Percentiles rank a stretch among this genome's conserved stretches.
phyloP scores from a whole-genome alignment of 768 basidiomycete genomes.

The Tephrocybe sp. region DNA sequence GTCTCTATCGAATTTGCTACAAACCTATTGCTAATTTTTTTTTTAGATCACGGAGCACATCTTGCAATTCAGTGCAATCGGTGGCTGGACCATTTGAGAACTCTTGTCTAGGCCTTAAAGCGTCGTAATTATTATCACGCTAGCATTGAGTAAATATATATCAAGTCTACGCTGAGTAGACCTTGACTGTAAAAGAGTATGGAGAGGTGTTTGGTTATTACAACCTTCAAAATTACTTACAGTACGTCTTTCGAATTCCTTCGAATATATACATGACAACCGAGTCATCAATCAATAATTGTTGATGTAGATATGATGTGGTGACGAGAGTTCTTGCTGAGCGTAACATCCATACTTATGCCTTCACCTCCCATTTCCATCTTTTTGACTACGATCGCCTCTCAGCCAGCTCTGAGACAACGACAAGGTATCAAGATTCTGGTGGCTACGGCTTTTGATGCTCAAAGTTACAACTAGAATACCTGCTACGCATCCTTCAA shows the following conservation, averaged over 20 bases:
- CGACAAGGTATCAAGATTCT: slow-evolving; percentile 69
- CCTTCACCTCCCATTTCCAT: slow-evolving; percentile 81
- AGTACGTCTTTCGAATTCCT: too few species aligned
- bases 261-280: too few species aligned
- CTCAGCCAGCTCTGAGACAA: slow-evolving; percentile 73
- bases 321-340: too few species aligned
- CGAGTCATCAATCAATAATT: too few species aligned
- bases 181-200: too few species aligned
- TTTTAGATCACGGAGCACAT: slow-evolving; percentile 50
- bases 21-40: slow-evolving; percentile 1
- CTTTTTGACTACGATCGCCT: slow-evolving; percentile 88
- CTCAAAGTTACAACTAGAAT: slow-evolving; percentile 47
- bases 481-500: slow-evolving; percentile 78
- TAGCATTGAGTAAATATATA: too few species aligned
- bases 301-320: too few species aligned
- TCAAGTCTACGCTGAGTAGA: too few species aligned
- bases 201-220: too few species aligned
- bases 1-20: slow-evolving; percentile 18
- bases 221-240: too few species aligned
- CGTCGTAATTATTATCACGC: too few species aligned
- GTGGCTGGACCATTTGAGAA: slow-evolving; percentile 7
- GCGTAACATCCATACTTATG: slow-evolving; percentile 36
- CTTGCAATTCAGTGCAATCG: slow-evolving; percentile 46
- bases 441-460: neutral
- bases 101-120: too few species aligned